Base-by-base conservation (phyloP, 352 stramenopile genomes). In the Lagenidium giganteum region DNA sequence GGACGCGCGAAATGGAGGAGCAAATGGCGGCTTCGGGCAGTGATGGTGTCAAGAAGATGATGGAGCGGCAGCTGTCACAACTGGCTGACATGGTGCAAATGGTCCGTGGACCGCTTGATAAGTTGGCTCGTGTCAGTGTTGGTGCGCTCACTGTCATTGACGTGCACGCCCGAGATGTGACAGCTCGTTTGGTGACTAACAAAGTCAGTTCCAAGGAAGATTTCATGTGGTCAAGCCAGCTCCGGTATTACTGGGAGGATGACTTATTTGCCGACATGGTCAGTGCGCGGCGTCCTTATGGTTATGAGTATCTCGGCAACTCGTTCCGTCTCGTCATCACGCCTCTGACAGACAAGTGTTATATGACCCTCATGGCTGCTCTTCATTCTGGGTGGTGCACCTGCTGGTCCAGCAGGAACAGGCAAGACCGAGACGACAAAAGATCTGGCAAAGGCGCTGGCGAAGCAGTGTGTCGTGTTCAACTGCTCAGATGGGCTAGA, bases 61-160 rank as follows among this genome's bases (percentile, higher is more conserved):
- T 97, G 61, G 80, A 91, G 13, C 69, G 86, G 13, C 84, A 97
- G 38, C 54, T 96, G 5, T 58, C 67, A 3, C 93, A 98, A 52
- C 69, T 98, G 3, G 82, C 91, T 3, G 93, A 98, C 54, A 98
- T 98, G 90, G 89, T 98, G n/a, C 75, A 93, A 42, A 87, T 98
- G 54, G 94, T 93, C 9, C 78, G 83, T 14, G 77, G 77, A 0
- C 67, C 93, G 21, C 65, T 98, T 0, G 88, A 92, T 29, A 97
- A 95, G 47, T 64, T 95, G 21, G 85, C 90, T 4, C 83, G 93
- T 35, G 87, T 96, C 17, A 97, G 81, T 41, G 86, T 98, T 11
- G 93, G 90, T 14, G 93, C 93, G 1, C 57, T 98, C 17, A 95
- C 93, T 5, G 93, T 98, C 26, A 95, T 98, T 55, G 94, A 98